These are phyloP conservation scores for Solanum rostratum DNA, from an alignment of 257 asterid genomes.

Conservation along the genomic window DNA sequence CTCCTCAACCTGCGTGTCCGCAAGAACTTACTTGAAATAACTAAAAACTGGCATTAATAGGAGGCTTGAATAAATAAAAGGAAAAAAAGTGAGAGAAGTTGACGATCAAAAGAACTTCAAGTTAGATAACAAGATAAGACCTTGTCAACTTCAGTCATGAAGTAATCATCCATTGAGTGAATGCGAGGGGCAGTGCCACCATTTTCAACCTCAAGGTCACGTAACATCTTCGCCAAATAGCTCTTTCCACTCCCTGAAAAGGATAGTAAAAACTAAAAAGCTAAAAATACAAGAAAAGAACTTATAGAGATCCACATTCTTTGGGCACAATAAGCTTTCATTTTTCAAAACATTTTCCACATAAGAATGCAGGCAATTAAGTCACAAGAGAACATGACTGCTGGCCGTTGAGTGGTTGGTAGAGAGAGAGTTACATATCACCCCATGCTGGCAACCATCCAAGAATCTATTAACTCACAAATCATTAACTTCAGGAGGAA, in stretches of 20 bases:
- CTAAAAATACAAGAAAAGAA: background rate
- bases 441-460: background rate
- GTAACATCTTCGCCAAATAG: slow-evolving; percentile 80
- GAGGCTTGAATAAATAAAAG: background rate
- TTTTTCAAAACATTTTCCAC: background rate
- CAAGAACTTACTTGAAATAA: background rate
- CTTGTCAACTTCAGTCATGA: slow-evolving; percentile 98
- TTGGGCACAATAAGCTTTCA: background rate
- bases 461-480: background rate
- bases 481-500: background rate
- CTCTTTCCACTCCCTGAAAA: slow-evolving; percentile 97
- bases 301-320: background rate
- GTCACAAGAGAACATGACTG: background rate
- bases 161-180: slow-evolving; percentile 95
- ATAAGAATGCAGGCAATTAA: background rate
- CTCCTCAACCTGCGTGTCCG: slow-evolving; percentile 49
- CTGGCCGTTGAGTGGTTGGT: background rate
- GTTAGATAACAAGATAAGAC: slow-evolving; percentile 18
- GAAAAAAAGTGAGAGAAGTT: background rate
- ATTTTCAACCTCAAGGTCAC: slow-evolving; percentile 90
- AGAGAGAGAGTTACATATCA: background rate
- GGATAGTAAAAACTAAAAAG: background rate
- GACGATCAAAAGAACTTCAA: background rate
- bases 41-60: background rate
- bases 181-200: slow-evolving; percentile 90